These are phyloP conservation scores for Aspergillus fructus DNA, from an alignment of 2,329 filamentous ascomycete species.

Conservation along the genomic window DNA sequence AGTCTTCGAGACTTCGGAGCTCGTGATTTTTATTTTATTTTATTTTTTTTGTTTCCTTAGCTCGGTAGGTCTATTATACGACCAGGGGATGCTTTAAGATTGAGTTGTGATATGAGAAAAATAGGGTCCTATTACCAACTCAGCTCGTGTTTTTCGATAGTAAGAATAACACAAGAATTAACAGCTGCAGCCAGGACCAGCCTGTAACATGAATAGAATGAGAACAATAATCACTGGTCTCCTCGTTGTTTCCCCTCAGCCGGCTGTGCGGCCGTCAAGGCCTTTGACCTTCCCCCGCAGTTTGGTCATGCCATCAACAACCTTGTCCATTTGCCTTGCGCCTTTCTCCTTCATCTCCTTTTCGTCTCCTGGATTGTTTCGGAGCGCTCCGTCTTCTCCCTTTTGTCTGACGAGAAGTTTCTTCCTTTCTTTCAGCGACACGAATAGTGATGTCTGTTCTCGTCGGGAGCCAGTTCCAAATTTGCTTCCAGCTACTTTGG, in stretches of 20 bases:
- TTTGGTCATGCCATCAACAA: slow-evolving; percentile 15
- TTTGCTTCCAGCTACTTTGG: slow-evolving; percentile 1
- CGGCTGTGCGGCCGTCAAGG: slow-evolving; percentile 7
- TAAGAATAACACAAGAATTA: not conserved
- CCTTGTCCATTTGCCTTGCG: not conserved
- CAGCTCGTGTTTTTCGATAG: not conserved
- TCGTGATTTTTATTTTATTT: too few relatives aligned
- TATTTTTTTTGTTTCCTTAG: too few relatives aligned
- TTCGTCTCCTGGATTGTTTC: slow-evolving; percentile 1
- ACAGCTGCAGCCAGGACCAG: not conserved
- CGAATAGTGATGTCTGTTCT: slow-evolving; percentile 9
- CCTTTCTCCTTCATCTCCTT: slow-evolving; percentile 2
- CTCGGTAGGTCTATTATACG: too few relatives aligned
- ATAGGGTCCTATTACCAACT: not conserved
- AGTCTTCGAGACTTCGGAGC: too few relatives aligned
- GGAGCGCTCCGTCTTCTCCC: not conserved
- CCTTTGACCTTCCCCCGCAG: slow-evolving; percentile 12
- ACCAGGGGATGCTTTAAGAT: not conserved
- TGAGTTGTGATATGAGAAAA: not conserved
- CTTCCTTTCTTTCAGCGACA: slow-evolving; percentile 4
- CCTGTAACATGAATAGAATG: not conserved
- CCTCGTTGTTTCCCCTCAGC: slow-evolving; percentile 2
- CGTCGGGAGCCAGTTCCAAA: not conserved
- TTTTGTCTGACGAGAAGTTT: slow-evolving; percentile 6
- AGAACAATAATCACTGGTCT: not conserved